Evolutionary conservation across 2,329 filamentous ascomycete species (phyloP).

Genomic region (Penicillium polonicum): DNA sequence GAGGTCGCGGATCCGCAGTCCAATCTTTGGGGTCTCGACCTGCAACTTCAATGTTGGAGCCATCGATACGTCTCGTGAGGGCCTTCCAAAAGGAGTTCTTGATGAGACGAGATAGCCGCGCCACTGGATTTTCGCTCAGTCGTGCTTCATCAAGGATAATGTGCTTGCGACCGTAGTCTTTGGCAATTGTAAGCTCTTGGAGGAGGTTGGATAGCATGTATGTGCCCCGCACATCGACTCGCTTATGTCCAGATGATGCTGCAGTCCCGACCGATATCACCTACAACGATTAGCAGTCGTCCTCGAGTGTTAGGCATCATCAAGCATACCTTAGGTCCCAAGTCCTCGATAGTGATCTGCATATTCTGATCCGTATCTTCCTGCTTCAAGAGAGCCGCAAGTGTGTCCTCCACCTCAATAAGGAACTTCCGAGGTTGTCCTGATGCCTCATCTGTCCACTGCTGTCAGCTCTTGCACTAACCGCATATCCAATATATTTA

Average conservation of each 20-base stretch:
- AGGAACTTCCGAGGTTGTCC: conserved; percentile 74
- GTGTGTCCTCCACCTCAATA: conserved; percentile 79
- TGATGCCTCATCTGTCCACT: conserved; percentile 66
- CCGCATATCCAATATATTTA: background rate
- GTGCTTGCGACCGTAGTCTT: conserved; percentile 84
- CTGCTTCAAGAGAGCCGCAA: conserved; percentile 73
- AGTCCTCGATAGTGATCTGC: conserved; percentile 97
- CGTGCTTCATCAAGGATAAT: conserved; percentile 89
- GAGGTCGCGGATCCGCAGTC: conserved; percentile 82
- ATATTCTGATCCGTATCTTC: conserved; percentile 94
- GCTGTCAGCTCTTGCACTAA: conserved; percentile 14
- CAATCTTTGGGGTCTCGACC: conserved; percentile 92
- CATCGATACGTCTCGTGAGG: conserved; percentile 85
- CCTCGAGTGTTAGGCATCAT: background rate
- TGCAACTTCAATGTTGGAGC: conserved; percentile 73
- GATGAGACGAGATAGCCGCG: conserved; percentile 81
- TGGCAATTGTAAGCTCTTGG: conserved; percentile 88
- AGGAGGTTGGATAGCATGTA: conserved; percentile 97
- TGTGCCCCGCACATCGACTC: conserved; percentile 87
- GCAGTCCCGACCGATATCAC: conserved; percentile 81
- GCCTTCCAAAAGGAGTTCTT: conserved; percentile 90
- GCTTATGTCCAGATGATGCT: conserved; percentile 79
- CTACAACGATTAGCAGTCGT: conserved; percentile 46
- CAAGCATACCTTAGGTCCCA: conserved; percentile 73
- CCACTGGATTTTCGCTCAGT: conserved; percentile 92